Evolutionary conservation across 2,329 filamentous ascomycete species (phyloP), one percentile per base, ranked within the genome.

Genomic region (Trichoderma sp.): DNA sequence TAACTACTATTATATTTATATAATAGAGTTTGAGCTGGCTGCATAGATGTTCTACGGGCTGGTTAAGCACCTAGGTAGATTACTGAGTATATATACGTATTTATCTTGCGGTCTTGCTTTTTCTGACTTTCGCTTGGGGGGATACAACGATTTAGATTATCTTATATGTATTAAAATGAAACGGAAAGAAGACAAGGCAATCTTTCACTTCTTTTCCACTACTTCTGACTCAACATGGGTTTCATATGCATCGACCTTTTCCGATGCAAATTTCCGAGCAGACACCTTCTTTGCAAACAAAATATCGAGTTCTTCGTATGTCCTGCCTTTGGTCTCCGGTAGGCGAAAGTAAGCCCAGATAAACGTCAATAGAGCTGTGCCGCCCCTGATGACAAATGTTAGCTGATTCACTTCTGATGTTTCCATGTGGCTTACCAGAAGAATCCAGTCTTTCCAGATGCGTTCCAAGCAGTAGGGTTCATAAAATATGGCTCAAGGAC

Each of bases 281-380:
- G 82, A 65, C 7, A 84, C 77, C 9, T 74, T 75, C 60, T 79
- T 76, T 72, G 83, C 81, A 63, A 84, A 84, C 6, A 84, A 79
- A 71, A 81, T 45, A 67, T 84, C 82, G 65, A 84, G 72, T 77
- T 87, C 85, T 3, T 85, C 86, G 76, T 86, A 87, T 0, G 85
- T 86, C 9, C 86, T 81, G 9, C 84, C 88, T 71, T 86, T 88
- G 0, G 89, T 89, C 78, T 91, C 90, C 6, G 89, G 89, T 3
- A 90, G 81, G 67, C 87, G 86, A 78, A 84, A 84, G 77, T 83
- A 89, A 0, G 88, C 87, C 85, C 89, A 91, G 1, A 86, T 76
- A 0, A 87, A 81, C 16, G 86, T 88, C 1, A 87, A 31, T 5
- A 89, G 80, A 78, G 88, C 88, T 16, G 87, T 85, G 0, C 85